A percentile compares a stretch with the other conserved stretches of the same genome.
These are phyloP conservation scores for Rubroshorea leprosula DNA, from an alignment of 345 rosid genomes.

Conservation along the genomic window DNA sequence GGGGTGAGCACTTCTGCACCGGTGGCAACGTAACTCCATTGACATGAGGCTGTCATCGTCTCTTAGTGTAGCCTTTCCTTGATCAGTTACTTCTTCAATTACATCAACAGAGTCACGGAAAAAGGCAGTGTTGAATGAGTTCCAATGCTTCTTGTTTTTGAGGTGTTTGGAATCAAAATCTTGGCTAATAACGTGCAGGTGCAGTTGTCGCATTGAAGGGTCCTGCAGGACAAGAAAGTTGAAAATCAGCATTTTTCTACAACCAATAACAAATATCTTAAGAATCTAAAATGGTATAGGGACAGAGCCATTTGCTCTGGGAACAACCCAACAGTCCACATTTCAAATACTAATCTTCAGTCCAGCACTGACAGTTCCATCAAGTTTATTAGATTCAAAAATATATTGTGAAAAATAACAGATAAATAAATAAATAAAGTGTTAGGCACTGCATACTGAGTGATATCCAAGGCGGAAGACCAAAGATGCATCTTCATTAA, in stretches of 20 bases:
- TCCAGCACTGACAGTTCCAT: not conserved
- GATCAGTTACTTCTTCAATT: conserved; percentile 52
- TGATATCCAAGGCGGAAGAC: conserved; percentile 93
- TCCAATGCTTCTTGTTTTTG: conserved; percentile 94
- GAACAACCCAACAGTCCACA: too few relatives aligned
- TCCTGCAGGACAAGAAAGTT: conserved; percentile 31
- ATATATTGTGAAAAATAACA: not conserved
- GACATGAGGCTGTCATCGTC: conserved; percentile 43
- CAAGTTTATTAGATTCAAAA: not conserved
- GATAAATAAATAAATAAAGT: not conserved
- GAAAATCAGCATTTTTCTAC: too few relatives aligned
- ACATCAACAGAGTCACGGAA: conserved; percentile 83
- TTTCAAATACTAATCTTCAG: too few relatives aligned
- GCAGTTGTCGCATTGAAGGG: conserved; percentile 79
- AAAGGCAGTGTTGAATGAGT: conserved; percentile 71
- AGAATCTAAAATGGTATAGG: too few relatives aligned
- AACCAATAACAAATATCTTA: too few relatives aligned
- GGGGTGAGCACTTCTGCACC: conserved; percentile 85
- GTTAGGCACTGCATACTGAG: conserved; percentile 40
- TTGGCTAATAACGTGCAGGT: conserved; percentile 91
- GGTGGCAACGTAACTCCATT: conserved; percentile 74
- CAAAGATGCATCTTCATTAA: conserved; percentile 60
- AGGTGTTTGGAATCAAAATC: conserved; percentile 74
- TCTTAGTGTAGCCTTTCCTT: conserved; percentile 47
- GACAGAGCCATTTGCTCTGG: too few relatives aligned